A percentile compares a stretch with the other conserved stretches of the same genome.
These are phyloP conservation scores for Phytophthora megakarya DNA, from an alignment of 352 stramenopile species.

Conservation along the genomic window DNA sequence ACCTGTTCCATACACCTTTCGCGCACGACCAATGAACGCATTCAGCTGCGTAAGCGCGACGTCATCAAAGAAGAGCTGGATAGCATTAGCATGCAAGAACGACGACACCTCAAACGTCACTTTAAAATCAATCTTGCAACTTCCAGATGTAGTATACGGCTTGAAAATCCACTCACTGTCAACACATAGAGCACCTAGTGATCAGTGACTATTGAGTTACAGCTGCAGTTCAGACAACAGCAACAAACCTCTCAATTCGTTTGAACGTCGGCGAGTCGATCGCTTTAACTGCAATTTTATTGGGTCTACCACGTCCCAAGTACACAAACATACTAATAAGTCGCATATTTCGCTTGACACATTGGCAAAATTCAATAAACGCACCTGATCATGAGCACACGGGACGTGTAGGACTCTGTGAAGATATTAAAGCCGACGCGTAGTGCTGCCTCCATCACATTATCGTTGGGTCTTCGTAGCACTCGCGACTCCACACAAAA, in stretches of 20 bases:
- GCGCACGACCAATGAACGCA: constrained; percentile 72
- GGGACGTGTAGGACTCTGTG: constrained; percentile 83
- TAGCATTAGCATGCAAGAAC: constrained; percentile 80
- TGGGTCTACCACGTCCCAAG: constrained; percentile 37
- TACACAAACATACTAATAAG: not conserved
- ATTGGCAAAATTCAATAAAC: not conserved
- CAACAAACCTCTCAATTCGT: constrained; percentile 75
- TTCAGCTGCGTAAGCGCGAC: constrained; percentile 81
- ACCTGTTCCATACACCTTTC: constrained; percentile 52
- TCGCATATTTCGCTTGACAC: not conserved
- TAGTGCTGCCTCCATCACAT: constrained; percentile 80
- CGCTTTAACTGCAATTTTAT: constrained; percentile 75
- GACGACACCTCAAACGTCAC: constrained; percentile 84
- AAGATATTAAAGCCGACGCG: constrained; percentile 83
- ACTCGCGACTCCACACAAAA: constrained; percentile 84
- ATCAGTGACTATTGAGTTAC: constrained; percentile 9
- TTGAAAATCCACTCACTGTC: constrained; percentile 76
- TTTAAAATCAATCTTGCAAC: constrained; percentile 76
- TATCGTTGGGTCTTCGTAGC: constrained; percentile 68
- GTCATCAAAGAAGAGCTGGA: constrained; percentile 87
- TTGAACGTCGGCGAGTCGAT: constrained; percentile 89
- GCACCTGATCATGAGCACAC: constrained; percentile 77
- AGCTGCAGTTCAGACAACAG: not conserved
- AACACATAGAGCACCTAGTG: constrained; percentile 5
- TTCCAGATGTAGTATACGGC: constrained; percentile 51